Base-by-base conservation (phyloP, 2,329 filamentous ascomycete genomes). In the Diaporthe sp. region DNA sequence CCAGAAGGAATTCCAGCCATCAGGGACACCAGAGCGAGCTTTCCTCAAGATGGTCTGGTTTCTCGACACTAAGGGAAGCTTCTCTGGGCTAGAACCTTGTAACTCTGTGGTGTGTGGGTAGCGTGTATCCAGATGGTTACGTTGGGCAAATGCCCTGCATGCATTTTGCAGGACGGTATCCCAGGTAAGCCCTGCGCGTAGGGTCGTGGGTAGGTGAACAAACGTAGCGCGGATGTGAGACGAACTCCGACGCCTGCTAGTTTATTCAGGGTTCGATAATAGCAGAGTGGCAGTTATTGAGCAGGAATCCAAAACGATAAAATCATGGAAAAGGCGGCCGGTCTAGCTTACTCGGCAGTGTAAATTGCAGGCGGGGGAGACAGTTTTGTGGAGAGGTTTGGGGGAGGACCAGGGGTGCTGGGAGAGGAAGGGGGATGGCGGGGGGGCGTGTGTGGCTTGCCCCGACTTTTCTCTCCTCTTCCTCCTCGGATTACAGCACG, bases 1-100 rank as follows among this genome's bases (percentile, higher is more conserved):
- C 65, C 65, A 55, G 65, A 70, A 70, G 65, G 65, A 70, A 70
- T 55, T 55, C 65, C 65, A 68, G 65, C 65, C 65, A 53, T 42
- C 47, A 70, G 65, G 65, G 42, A 70, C 65, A 49, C 61, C 7
- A 37, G 28, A 49, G 34, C 47, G 65, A 55, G 65, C 49, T 34
- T 55, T 42, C 8, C 65, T 70, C 65, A 42, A 55, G 31, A 13
- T 55, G 47, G 65, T 70, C 47, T 70, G 65, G 65, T 70, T 70
- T 55, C 65, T 70, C 65, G 65, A 70, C 65, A 70, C 47, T 55
- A 55, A 25, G 8, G 9, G n/a, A 70, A 70, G 65, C 65, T 70
- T 70, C 65, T 70, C 65, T 70, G 65, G 49, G 13, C 34, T 31
- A n/a, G 47, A 70, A 55, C 65, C 65, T 70, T 70, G 65, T 28